These are phyloP conservation scores for Blastosporella zonata DNA, from an alignment of 1,284 basidiomycete species.

Conservation along the genomic window DNA sequence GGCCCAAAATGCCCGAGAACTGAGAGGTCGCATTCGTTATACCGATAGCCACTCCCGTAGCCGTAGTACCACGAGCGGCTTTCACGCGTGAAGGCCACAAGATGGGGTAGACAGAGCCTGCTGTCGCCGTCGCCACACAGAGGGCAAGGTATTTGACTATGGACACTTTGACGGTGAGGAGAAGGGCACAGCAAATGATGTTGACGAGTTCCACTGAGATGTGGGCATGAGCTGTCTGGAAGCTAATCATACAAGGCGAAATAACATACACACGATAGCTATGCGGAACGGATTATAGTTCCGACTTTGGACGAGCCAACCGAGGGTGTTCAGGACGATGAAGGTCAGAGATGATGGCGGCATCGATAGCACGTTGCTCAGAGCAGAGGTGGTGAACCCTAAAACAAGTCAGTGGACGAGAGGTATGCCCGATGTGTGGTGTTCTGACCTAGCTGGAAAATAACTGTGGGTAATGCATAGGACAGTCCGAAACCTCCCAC, in stretches of 20 bases:
- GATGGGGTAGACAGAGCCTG: constrained; percentile 13
- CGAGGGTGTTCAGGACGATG: constrained; percentile 13
- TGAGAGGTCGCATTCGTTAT: constrained; percentile 12
- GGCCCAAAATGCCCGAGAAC: constrained; percentile 14
- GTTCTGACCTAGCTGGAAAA: constrained; percentile 10
- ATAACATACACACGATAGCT: constrained; percentile 7
- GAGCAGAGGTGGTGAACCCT: constrained; percentile 15
- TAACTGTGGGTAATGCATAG: constrained; percentile 13
- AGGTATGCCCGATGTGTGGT: too few relatives aligned
- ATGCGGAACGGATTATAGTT: constrained; percentile 14
- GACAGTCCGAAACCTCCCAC: constrained; percentile 16
- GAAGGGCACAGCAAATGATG: constrained; percentile 13
- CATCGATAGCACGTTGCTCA: constrained; percentile 15
- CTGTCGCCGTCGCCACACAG: constrained; percentile 14
- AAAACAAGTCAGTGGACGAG: neutral
- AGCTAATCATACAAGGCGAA: neutral
- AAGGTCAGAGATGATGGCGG: constrained; percentile 12
- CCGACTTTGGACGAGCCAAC: constrained; percentile 9
- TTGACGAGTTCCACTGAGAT: constrained; percentile 12
- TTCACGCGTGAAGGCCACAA: constrained; percentile 16
- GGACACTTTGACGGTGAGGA: constrained; percentile 12
- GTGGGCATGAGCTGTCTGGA: neutral
- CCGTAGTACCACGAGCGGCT: constrained; percentile 13
- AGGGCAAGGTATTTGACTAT: constrained; percentile 14
- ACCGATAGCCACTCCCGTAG: constrained; percentile 12